Percentiles rank a stretch among this genome's conserved stretches.
Evolutionary conservation across 2,329 filamentous ascomycete species (phyloP).

Genomic region (Fusarium mangiferae): DNA sequence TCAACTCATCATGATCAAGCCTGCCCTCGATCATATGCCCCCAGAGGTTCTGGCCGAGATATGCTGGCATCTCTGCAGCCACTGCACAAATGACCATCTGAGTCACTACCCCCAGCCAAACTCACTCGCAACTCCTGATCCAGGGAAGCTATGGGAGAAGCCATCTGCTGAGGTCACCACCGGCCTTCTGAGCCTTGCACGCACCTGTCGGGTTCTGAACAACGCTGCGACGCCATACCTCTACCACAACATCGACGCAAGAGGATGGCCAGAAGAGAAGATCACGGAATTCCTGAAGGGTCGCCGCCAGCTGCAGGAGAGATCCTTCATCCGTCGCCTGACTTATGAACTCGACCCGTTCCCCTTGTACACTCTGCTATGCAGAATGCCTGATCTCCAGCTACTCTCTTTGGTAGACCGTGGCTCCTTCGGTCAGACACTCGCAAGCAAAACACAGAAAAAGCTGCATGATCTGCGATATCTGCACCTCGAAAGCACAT

Average conservation of each 20-base stretch:
- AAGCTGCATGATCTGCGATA: background rate
- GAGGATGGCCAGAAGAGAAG: rapidly evolving
- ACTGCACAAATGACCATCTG: background rate
- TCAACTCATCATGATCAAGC: background rate
- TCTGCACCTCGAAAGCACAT: background rate
- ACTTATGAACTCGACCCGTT: rapidly evolving
- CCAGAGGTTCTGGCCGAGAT: background rate
- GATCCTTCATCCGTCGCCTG: background rate
- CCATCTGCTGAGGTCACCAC: background rate
- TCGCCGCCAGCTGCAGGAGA: background rate
- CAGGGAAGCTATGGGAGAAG: background rate
- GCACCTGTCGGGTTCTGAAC: background rate
- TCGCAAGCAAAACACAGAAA: rapidly evolving
- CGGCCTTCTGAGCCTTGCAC: background rate
- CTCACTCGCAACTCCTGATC: background rate
- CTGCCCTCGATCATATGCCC: background rate
- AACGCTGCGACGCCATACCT: background rate
- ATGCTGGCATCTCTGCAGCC: background rate
- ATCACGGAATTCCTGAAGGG: background rate
- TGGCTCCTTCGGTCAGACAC: rapidly evolving
- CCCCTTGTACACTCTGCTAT: background rate
- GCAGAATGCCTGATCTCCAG: background rate
- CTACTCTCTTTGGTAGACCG: background rate
- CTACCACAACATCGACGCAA: background rate
- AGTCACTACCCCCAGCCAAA: background rate